Percentiles rank a stretch among this genome's conserved stretches.
Conservation (phyloP, 164 flowering plant species). For the Sedum album region DNA sequence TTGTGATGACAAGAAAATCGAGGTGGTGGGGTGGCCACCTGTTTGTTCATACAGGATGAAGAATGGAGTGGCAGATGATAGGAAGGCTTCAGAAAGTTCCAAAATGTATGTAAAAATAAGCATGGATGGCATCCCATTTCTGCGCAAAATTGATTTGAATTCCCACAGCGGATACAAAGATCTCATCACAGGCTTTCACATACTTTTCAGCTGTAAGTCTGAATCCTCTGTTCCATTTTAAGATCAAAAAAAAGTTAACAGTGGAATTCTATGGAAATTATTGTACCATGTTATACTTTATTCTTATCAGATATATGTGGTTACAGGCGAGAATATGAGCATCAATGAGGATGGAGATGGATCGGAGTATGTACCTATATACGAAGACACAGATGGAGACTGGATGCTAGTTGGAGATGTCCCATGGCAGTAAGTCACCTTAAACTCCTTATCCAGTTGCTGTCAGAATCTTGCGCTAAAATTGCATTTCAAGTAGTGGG, state of each 20-base stretch:
- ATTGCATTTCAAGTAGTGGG: background rate
- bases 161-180: background rate
- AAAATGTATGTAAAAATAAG: constrained; percentile 3
- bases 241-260: too few species aligned
- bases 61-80: background rate
- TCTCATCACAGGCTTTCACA: background rate
- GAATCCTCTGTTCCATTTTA: background rate
- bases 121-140: background rate
- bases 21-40: background rate
- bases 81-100: background rate
- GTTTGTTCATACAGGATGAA: background rate
- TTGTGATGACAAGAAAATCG: background rate
- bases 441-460: background rate
- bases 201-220: constrained; percentile 1
- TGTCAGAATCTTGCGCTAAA: background rate
- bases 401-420: constrained; percentile 1
- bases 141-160: background rate
- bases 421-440: constrained; percentile 1
- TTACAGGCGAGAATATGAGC: constrained; percentile 1
- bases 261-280: background rate
- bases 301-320: background rate
- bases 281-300: background rate
- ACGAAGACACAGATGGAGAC: background rate
- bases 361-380: background rate
- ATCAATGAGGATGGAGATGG: background rate